phyloP scores from a whole-genome alignment of 2,329 filamentous ascomycete species.

The Fusarium metavorans region DNA sequence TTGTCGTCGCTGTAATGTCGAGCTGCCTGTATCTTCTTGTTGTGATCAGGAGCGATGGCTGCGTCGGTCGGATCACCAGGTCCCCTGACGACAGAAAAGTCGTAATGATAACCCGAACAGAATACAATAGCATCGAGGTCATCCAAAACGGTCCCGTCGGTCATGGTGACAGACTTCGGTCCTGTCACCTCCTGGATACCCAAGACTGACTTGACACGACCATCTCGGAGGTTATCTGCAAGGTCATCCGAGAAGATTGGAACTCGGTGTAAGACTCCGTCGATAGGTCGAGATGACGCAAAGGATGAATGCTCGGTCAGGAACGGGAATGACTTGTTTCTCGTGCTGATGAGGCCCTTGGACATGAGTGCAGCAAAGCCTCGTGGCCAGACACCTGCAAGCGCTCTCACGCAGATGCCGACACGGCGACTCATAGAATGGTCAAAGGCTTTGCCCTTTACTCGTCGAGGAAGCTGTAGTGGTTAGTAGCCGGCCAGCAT shows the following conservation, averaged over 20 bases:
- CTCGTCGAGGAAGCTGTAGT: constrained; percentile 36
- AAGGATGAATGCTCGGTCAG: constrained; percentile 29
- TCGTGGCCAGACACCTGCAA: constrained; percentile 26
- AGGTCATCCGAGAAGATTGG: constrained; percentile 48
- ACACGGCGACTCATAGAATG: constrained; percentile 49
- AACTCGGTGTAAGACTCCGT: constrained; percentile 39
- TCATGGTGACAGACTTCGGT: constrained; percentile 44
- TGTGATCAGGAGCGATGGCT: constrained; percentile 42
- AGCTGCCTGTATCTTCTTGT: constrained; percentile 38
- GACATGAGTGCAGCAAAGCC: constrained; percentile 28
- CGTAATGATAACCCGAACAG: constrained; percentile 49
- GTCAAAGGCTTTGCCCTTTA: constrained; percentile 52
- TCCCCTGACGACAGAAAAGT: constrained; percentile 46
- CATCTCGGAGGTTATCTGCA: constrained; percentile 43
- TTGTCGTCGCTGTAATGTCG: constrained; percentile 35
- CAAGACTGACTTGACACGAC: constrained; percentile 42
- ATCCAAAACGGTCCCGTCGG: constrained; percentile 47
- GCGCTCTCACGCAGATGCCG: constrained; percentile 29
- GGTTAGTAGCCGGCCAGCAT: constrained; percentile 4
- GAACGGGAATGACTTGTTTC: constrained; percentile 38
- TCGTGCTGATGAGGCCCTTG: constrained; percentile 25
- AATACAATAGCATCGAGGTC: constrained; percentile 50
- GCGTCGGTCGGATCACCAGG: constrained; percentile 44
- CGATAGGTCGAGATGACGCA: constrained; percentile 22
- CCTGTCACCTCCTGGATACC: constrained; percentile 47